Percentiles rank a stretch among this genome's conserved stretches.
Conservation (phyloP, 192 early-diverging fungal species). For the Umbelopsis sp. region DNA sequence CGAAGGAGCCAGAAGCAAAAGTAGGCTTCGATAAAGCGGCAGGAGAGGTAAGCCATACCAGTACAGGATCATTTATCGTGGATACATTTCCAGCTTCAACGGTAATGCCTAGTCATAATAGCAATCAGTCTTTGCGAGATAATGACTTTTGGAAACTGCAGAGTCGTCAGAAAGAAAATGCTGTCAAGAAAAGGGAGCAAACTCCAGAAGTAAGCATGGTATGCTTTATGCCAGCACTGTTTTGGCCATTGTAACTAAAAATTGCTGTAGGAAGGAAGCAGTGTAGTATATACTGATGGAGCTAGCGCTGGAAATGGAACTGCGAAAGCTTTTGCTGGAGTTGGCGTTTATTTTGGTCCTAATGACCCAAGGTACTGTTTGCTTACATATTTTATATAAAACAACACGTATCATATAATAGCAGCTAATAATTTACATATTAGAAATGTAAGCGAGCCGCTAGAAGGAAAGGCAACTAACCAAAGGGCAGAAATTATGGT, state of each 20-base stretch:
- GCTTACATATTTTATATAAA: background rate
- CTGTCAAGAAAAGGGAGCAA: too few species aligned
- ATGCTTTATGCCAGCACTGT: too few species aligned
- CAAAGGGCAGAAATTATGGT: constrained; percentile 73
- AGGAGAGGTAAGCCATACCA: constrained; percentile 25
- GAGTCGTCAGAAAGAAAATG: too few species aligned
- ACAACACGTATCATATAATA: constrained; percentile 6
- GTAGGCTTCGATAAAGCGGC: too few species aligned
- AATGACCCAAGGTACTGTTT: constrained; percentile 61
- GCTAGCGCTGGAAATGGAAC: constrained; percentile 74
- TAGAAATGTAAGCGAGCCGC: constrained; percentile 63
- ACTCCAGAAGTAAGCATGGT: too few species aligned
- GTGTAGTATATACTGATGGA: constrained; percentile 82
- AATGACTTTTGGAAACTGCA: too few species aligned
- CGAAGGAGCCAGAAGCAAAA: too few species aligned
- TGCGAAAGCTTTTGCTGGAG: constrained; percentile 66
- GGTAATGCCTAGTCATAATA: background rate
- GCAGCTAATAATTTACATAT: background rate
- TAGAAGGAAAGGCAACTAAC: constrained; percentile 66
- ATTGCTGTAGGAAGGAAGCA: background rate
- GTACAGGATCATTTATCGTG: constrained; percentile 20
- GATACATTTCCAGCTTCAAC: background rate
- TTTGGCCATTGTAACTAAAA: too few species aligned
- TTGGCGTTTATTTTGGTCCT: constrained; percentile 83
- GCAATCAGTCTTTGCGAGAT: too few species aligned